Percentiles rank a stretch among this genome's conserved stretches.
Conservation (phyloP, 2,329 filamentous ascomycete genomes). For the Fusarium bulbicola region DNA sequence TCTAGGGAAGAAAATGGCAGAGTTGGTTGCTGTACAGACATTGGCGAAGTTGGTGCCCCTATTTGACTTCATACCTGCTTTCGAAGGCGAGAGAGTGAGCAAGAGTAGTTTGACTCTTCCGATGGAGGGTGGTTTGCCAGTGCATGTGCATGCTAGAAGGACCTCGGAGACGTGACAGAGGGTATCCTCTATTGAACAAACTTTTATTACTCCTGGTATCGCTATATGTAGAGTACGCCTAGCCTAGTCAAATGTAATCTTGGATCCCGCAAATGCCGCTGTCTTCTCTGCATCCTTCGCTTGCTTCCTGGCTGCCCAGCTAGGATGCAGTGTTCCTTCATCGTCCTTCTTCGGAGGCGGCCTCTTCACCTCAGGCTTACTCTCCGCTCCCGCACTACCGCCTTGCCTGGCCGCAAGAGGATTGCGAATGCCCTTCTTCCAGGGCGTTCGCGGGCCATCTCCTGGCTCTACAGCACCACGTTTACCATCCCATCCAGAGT, state of each 20-base stretch:
- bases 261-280: constrained; percentile 63
- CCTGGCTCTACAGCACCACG: constrained; percentile 62
- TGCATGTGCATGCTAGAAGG: constrained; percentile 24
- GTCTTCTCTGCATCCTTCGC: constrained; percentile 65
- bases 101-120: constrained; percentile 70
- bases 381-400: not conserved
- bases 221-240: constrained; percentile 24
- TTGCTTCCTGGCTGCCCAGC: constrained; percentile 71
- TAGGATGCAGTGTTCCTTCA: constrained; percentile 67
- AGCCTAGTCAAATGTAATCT: constrained; percentile 67
- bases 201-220: constrained; percentile 37
- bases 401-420: constrained; percentile 40
- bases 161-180: not conserved
- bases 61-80: constrained; percentile 61
- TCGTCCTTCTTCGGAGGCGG: constrained; percentile 54
- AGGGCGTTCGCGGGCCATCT: constrained; percentile 54
- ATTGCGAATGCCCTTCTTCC: constrained; percentile 62
- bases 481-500: constrained; percentile 67
- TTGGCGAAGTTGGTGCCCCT: constrained; percentile 58
- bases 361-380: constrained; percentile 22
- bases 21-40: constrained; percentile 65
- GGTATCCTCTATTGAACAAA: not conserved
- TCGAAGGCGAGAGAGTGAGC: constrained; percentile 60
- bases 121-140: constrained; percentile 68
- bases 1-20: constrained; percentile 72